These are phyloP conservation scores for Crithidia mellificae DNA, from an alignment of 208 protist species.

Conservation along the genomic window DNA sequence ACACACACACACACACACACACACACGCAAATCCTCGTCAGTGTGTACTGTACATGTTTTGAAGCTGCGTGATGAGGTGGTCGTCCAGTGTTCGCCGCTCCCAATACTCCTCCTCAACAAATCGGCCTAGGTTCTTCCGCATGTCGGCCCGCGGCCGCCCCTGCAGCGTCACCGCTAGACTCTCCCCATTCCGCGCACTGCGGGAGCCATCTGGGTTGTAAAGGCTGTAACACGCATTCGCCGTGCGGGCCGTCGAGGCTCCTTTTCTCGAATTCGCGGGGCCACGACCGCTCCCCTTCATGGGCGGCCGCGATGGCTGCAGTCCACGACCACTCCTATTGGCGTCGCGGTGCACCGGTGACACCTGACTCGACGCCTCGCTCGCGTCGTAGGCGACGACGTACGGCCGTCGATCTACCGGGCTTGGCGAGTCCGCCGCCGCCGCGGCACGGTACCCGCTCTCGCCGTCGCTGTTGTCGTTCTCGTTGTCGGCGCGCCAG, in stretches of 20 bases:
- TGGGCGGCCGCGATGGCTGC: too few species aligned
- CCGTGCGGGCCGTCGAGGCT: background rate
- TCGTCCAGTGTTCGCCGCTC: constrained; percentile 40
- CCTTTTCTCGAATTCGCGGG: background rate
- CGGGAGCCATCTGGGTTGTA: background rate
- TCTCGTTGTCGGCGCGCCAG: constrained; percentile 25
- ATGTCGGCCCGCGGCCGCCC: constrained; percentile 6
- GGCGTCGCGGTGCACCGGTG: constrained; percentile 14
- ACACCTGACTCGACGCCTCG: background rate
- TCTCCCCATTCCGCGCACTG: background rate
- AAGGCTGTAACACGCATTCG: background rate
- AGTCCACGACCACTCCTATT: background rate
- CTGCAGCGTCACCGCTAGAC: constrained; percentile 4
- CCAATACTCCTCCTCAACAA: constrained; percentile 51
- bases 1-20: too few species aligned
- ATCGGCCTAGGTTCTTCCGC: constrained; percentile 41
- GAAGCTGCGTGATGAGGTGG: constrained; percentile 41
- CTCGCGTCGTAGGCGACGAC: background rate
- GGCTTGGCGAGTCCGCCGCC: background rate
- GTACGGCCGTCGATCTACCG: background rate
- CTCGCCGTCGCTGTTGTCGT: too few species aligned
- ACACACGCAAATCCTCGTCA: too few species aligned
- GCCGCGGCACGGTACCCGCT: too few species aligned
- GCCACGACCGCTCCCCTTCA: background rate
- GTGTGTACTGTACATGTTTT: constrained; percentile 22